Base-by-base conservation (phyloP, 208 protist genomes). In the Trypanosoma lewisi region DNA sequence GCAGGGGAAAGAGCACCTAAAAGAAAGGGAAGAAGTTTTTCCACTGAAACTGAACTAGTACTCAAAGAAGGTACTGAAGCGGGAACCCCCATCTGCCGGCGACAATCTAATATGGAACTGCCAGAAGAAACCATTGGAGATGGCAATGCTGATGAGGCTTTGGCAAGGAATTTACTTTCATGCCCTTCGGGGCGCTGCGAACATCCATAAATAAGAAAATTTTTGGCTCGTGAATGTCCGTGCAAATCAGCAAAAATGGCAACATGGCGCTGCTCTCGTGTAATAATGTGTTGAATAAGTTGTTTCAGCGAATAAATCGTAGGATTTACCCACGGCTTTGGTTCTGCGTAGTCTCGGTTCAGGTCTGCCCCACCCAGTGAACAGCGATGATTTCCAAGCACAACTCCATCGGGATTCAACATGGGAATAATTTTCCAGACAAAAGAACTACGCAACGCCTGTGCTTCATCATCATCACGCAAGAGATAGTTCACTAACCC, bases 391-490 rank as follows among this genome's bases (percentile, higher is more conserved):
- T 99, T 99, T 56, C 98, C 98, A 65, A 97, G 80, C 37, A 99
- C 89, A 19, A 99, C 98, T 30, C 98, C 98, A 68, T 99, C 98
- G 8, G 94, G 88, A 76, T 99, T 99, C 11, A 99, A 75, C 97
- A 99, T 99, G 2, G 98, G 98, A 14, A 99, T 79, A 36, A 98
- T 84, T 72, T 99, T 98, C 70, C 91, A 94, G 19, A 96, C 89
- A 53, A 93, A 90, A n/a, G 41, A 63, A 16, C 83, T 78, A 27
- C 89, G 77, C 25, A 97, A 68, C 11, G 48, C 21, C 21, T 66
- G 39, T 2, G 51, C 30, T 33, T 62, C 21, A 34, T 44, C 60
- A 5, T 63, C 54, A 47, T 64, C 54, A 37, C 50, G 49, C 0
- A 85, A 55, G n/a, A 98, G 74, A 23, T 75, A 89, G 56, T 97